Conservation (phyloP, 2,329 filamentous ascomycete species). For the Acephala macrosclerotiorum region DNA sequence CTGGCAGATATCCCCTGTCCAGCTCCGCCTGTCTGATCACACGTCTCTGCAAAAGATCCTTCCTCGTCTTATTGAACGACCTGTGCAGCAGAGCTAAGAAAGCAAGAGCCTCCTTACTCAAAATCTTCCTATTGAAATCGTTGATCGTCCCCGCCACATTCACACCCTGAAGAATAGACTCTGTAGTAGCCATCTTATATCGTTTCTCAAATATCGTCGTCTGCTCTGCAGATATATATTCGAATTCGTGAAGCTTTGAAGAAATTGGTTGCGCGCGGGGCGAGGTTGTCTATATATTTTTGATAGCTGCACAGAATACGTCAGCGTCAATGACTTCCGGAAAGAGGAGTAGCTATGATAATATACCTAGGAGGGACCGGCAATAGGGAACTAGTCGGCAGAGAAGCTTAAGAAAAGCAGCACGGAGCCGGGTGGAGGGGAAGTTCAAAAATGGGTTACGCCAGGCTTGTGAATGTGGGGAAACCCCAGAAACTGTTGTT, state of each 20-base stretch:
- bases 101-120: constrained; percentile 86
- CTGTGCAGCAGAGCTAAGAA: constrained; percentile 96
- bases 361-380: constrained; percentile 21
- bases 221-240: constrained; percentile 3
- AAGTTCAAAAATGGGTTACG: constrained; percentile 19
- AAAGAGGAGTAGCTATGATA: constrained; percentile 13
- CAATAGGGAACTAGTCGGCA: constrained; percentile 31
- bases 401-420: constrained; percentile 25
- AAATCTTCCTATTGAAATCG: constrained; percentile 85
- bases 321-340: constrained; percentile 19
- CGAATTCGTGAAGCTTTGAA: background rate
- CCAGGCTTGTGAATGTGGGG: constrained; percentile 40
- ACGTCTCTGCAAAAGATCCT: constrained; percentile 86
- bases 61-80: constrained; percentile 90
- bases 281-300: constrained; percentile 24
- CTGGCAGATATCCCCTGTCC: constrained; percentile 85
- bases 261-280: constrained; percentile 12
- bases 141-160: constrained; percentile 82
- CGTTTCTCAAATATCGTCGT: constrained; percentile 9
- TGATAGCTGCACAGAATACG: constrained; percentile 15
- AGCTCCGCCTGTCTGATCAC: constrained; percentile 89
- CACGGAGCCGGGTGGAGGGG: constrained; percentile 35
- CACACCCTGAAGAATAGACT: constrained; percentile 86
- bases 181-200: constrained; percentile 68
- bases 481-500: constrained; percentile 26